phyloP scores from a whole-genome alignment of 306 rosid genomes.

The Rubus idaeus region DNA sequence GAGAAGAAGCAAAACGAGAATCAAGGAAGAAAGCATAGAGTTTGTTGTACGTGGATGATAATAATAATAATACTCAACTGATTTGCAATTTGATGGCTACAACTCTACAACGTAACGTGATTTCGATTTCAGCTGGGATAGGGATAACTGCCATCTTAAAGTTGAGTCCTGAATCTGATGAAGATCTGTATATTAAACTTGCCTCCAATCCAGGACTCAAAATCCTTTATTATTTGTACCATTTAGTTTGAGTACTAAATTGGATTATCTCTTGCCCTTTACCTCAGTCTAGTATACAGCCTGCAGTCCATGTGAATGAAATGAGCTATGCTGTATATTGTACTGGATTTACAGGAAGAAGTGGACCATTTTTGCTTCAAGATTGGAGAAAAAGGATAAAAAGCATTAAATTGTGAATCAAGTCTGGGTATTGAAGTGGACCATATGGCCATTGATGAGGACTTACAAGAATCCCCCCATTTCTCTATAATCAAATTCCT shows the following conservation, averaged over 20 bases:
- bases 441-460: neutral
- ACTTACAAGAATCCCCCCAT: conserved; percentile 2
- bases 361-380: conserved; percentile 15
- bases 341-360: neutral
- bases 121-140: neutral
- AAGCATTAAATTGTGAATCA: conserved; percentile 17
- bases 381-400: neutral
- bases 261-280: conserved; percentile 9
- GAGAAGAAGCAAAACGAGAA: too few relatives aligned
- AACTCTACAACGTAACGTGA: neutral
- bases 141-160: neutral
- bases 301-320: conserved; percentile 14
- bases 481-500: neutral
- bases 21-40: too few relatives aligned
- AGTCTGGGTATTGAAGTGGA: conserved; percentile 1
- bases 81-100: neutral
- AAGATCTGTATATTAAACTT: conserved; percentile 1
- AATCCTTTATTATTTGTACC: neutral
- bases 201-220: conserved; percentile 19
- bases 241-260: neutral
- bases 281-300: neutral
- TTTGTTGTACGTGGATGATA: too few relatives aligned
- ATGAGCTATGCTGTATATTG: neutral
- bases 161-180: conserved; percentile 17
- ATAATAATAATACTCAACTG: too few relatives aligned